Evolutionary conservation across 2,329 filamentous ascomycete species (phyloP), one percentile per base, ranked within the genome.

Genomic region (Trichoderma cornu-damae): DNA sequence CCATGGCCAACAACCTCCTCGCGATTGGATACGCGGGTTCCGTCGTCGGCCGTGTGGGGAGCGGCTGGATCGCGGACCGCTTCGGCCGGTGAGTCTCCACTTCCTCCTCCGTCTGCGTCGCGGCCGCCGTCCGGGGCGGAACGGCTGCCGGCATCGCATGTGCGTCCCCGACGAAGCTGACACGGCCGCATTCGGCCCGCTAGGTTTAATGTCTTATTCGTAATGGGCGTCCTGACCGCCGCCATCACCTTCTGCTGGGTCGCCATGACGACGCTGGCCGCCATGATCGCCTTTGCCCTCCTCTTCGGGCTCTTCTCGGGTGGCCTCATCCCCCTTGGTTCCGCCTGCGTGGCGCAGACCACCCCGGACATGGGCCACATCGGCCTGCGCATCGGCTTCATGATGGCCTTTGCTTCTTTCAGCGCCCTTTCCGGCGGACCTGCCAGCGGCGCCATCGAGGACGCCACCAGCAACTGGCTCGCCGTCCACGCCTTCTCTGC

Each of bases 21-120:
- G 74, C 83, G 7, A 80, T 87, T 60, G 75, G 86, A 62, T 87
- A 87, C 64, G 77, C 77, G 0, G 80, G 81, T 11, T 81, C 79
- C 1, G 72, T 77, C 7, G 68, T 78, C 22, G 81, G 82, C 3
- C 77, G 81, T 38, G 76, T 83, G 59, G 61, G 74, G 1, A 77
- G 79, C 2, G 79, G 79, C 38, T 74, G 78, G 63, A 64, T 82
- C 38, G 79, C 77, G 4, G 80, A 84, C 61, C 73, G 73, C 49
- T 66, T 74, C 43, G 80, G 80, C 4, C 74, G 78, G 7, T 66
- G 49, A 48, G 60, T 51, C 26, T 42, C 26, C 11, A 34, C 28
- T n/a, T 4, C 14, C 20, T 20, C 20, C n/a, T 12, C 2, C 6
- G 14, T n/a, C 22, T n/a, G n/a, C n/a, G 3, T 18, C n/a, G 9